Evolutionary conservation across 2,329 filamentous ascomycete genomes (phyloP), one percentile per base, ranked within the genome.

Genomic region (Metarhizium sp.): DNA sequence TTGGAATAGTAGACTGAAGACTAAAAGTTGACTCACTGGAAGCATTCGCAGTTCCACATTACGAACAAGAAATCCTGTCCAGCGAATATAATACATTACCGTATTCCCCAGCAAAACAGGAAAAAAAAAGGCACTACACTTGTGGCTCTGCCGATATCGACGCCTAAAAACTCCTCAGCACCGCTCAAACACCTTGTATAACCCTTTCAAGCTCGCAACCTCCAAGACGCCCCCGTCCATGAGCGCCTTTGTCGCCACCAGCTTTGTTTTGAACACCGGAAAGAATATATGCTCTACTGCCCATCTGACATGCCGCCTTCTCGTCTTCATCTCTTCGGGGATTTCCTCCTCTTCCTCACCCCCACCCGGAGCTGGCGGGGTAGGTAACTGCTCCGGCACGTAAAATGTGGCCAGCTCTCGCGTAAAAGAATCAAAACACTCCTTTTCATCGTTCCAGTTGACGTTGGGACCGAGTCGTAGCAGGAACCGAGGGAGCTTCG

Each of bases 111-210:
- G 8, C 34, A 11, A 11, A 36, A 2, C 8, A 14, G 8, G 32
- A 6, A 2, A 34, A 34, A 34, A 38, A 25, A 18, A 30, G n/a
- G 13, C 20, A 34, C 18, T 2, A 36, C 18, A 45, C 16, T 20
- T 40, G 38, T n/a, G 38, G 14, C 50, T 34, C 32, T 34, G 32
- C 6, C 32, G 32, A 34, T 7, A 10, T 45, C n/a, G 42, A 6
- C 16, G n/a, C 32, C 7, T 8, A 40, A 14, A 16, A 40, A 47
- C 14, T 54, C 8, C 52, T 81, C 70, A 97, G 69, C 94, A 97
- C 54, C 94, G 77, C 73, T 99, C 94, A 76, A 99, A 99, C 2
- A 97, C 92, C 49, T 89, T 78, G 70, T 99, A 99, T 56, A 99
- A 68, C 0, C 92, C 91, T 70, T 96, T 97, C 57, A 97, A 71